Percentiles rank a stretch among this genome's conserved stretches.
These are phyloP conservation scores for Wallacemonas rigidus DNA, from an alignment of 208 protist species.

Conservation along the genomic window DNA sequence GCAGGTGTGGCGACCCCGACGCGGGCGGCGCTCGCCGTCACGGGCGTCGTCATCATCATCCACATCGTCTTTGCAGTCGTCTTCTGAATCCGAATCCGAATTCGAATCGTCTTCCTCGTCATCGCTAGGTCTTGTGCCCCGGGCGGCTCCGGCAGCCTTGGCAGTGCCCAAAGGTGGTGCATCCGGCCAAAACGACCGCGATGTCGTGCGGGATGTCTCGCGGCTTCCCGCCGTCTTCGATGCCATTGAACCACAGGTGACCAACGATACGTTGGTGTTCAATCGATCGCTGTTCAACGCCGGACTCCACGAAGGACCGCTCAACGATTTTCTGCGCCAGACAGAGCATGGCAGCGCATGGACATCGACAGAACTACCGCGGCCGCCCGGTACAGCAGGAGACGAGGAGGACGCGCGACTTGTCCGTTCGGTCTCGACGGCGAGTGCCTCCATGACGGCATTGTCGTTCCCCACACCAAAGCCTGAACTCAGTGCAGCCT, in stretches of 20 bases:
- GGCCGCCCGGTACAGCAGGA: not conserved
- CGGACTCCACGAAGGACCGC: not conserved
- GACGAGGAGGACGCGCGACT: not conserved
- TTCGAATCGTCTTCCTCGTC: not conserved
- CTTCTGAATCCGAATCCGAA: not conserved
- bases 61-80: not conserved
- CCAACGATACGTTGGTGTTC: slow-evolving; percentile 12
- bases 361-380: slow-evolving; percentile 4
- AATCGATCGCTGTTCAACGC: not conserved
- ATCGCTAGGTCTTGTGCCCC: not conserved
- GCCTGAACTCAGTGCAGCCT: no score
- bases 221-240: not conserved
- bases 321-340: not conserved
- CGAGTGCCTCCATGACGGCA: slow-evolving; percentile 5
- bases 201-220: slow-evolving; percentile 4
- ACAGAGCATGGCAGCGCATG: not conserved
- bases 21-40: not conserved
- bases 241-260: not conserved
- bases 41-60: not conserved
- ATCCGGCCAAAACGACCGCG: not conserved
- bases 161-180: not conserved
- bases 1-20: slow-evolving; percentile 23
- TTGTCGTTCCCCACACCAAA: not conserved
- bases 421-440: slow-evolving; percentile 7
- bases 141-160: no score